Evolutionary conservation across 2,329 filamentous ascomycete genomes (phyloP).

Genomic region (Ophiostoma triangulosporum): DNA sequence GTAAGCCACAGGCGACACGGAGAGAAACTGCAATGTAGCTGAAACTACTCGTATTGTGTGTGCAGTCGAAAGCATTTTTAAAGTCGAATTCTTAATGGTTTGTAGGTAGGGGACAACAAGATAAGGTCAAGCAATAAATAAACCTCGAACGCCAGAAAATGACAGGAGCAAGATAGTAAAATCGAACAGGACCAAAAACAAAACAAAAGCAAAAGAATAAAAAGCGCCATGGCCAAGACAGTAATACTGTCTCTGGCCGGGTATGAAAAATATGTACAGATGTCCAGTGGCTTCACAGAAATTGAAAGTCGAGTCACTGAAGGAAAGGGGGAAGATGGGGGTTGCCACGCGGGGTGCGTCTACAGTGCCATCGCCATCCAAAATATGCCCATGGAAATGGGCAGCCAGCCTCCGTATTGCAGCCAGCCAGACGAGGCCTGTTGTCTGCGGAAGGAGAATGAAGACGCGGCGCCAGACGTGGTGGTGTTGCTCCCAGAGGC

Average conservation of each 20-base stretch:
- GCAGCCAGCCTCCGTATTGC: constrained; percentile 26
- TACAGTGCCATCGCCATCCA: constrained; percentile 28
- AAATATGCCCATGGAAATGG: constrained; percentile 25
- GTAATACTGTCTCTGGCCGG: neutral
- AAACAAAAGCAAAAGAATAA: neutral
- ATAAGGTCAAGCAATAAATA: neutral
- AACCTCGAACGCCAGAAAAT: neutral
- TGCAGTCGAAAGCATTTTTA: no score
- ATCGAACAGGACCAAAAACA: neutral
- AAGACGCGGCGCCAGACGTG: constrained; percentile 19
- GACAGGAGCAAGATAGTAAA: no score
- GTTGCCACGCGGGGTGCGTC: constrained; percentile 2
- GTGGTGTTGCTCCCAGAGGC: constrained; percentile 18
- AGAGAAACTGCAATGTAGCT: neutral
- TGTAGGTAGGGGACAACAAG: neutral
- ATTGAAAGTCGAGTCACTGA: neutral
- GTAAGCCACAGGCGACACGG: neutral
- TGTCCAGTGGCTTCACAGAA: neutral
- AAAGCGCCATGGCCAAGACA: neutral
- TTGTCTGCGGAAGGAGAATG: constrained; percentile 17
- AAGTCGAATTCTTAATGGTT: no score
- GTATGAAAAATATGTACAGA: neutral
- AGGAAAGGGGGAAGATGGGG: neutral
- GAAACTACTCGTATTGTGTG: no score
- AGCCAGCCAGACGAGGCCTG: constrained; percentile 16